Percentiles rank a stretch among this genome's conserved stretches.
Conservation (phyloP, 805 yeast genomes). For the Spathaspora hagerdaliae region DNA sequence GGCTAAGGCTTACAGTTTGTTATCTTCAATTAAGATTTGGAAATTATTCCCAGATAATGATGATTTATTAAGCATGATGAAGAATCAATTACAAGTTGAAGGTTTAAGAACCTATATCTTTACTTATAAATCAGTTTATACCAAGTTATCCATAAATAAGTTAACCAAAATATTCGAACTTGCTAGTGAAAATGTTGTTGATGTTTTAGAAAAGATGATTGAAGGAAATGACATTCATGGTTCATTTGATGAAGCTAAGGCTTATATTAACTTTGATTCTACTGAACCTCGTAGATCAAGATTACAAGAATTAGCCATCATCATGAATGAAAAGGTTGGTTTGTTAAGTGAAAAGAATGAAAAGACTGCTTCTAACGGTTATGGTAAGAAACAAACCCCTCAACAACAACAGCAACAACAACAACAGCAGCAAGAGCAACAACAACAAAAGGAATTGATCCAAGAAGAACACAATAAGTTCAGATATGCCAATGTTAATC, state of each 20-base stretch:
- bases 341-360: slow-evolving; percentile 82
- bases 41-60: slow-evolving; percentile 68
- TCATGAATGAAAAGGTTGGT: slow-evolving; percentile 75
- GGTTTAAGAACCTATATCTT: slow-evolving; percentile 91
- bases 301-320: slow-evolving; percentile 82
- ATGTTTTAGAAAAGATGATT: slow-evolving; percentile 71
- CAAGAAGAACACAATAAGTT: slow-evolving; percentile 36
- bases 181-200: slow-evolving; percentile 49
- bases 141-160: slow-evolving; percentile 65
- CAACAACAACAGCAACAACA: slow-evolving; percentile 37
- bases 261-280: slow-evolving; percentile 57
- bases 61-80: slow-evolving; percentile 65
- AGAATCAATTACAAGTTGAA: slow-evolving; percentile 77
- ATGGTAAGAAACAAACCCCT: slow-evolving; percentile 36
- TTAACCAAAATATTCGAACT: slow-evolving; percentile 68
- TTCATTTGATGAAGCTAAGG: slow-evolving; percentile 61
- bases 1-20: slow-evolving; percentile 68
- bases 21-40: slow-evolving; percentile 83
- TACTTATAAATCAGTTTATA: slow-evolving; percentile 73
- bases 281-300: slow-evolving; percentile 77
- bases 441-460: slow-evolving; percentile 20
- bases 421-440: slow-evolving; percentile 23
- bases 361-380: slow-evolving; percentile 75
- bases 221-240: slow-evolving; percentile 76
- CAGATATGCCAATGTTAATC: slow-evolving; percentile 42